Conservation (phyloP, 148 eudicot species). For the Rhododendron mucronatum region DNA sequence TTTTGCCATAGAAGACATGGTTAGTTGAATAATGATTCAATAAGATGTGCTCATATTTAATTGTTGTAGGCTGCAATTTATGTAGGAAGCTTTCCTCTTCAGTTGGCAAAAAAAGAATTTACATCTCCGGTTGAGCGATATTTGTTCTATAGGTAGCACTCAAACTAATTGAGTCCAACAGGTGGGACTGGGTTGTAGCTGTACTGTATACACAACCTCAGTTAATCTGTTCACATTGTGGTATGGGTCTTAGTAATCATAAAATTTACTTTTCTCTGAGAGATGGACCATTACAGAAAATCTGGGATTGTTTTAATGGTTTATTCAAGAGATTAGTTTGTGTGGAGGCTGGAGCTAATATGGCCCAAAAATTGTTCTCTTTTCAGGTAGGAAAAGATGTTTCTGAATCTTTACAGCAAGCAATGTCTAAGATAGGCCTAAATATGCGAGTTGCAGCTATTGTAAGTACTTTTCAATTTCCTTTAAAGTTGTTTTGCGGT, state of each 20-base stretch:
- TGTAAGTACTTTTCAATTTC: conserved; percentile 38
- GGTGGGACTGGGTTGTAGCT: neutral
- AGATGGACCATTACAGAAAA: neutral
- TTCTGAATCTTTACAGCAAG: conserved; percentile 53
- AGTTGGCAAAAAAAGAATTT: neutral
- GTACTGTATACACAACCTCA: neutral
- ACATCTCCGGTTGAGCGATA: neutral
- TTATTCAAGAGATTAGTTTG: neutral
- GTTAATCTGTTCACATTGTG: neutral
- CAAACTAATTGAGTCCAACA: neutral
- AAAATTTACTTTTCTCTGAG: neutral
- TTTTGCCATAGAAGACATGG: conserved; percentile 76
- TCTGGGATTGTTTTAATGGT: neutral
- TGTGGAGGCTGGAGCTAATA: neutral
- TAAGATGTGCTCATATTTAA: neutral
- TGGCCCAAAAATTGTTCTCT: neutral
- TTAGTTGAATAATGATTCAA: conserved; percentile 30
- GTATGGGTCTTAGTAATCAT: neutral
- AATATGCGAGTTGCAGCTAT: conserved; percentile 65
- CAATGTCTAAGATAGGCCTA: conserved; percentile 58
- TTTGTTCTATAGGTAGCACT: neutral
- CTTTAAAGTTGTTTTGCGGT: neutral
- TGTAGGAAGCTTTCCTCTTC: neutral
- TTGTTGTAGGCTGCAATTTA: neutral
- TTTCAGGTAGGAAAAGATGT: conserved; percentile 76